phyloP scores from a whole-genome alignment of 1,139 yeast genomes.

The Kurtzmaniella natalensis region DNA sequence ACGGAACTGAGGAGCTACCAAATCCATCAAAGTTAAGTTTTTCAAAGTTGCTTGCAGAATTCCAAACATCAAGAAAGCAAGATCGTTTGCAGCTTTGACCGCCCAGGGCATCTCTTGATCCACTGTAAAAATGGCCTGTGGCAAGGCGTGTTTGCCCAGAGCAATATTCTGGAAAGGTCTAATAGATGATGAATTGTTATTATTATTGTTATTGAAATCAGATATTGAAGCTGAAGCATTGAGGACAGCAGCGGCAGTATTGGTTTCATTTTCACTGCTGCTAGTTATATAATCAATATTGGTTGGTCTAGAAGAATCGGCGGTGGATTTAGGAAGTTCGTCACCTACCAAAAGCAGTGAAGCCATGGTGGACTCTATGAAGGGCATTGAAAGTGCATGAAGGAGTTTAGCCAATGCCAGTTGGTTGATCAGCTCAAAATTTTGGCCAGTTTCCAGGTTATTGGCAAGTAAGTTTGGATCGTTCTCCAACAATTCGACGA shows the following conservation, averaged over 20 bases:
- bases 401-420: conserved; percentile 52
- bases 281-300: not conserved
- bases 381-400: conserved; percentile 73
- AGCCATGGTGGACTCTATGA: conserved; percentile 52
- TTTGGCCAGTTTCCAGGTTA: conserved; percentile 42
- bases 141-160: conserved; percentile 61
- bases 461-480: conserved; percentile 25
- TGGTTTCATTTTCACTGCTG: conserved; percentile 9
- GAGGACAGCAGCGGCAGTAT: conserved; percentile 5
- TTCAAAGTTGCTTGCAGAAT: conserved; percentile 62
- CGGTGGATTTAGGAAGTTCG: not conserved
- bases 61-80: conserved; percentile 86
- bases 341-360: conserved; percentile 26
- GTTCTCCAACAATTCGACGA: conserved; percentile 39
- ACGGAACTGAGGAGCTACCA: conserved; percentile 71
- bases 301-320: not conserved
- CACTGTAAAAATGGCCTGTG: conserved; percentile 84
- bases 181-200: conserved; percentile 11
- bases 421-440: conserved; percentile 39
- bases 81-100: conserved; percentile 80
- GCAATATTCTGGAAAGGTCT: conserved; percentile 60
- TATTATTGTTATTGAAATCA: too few species aligned
- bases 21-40: conserved; percentile 64
- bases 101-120: conserved; percentile 73
- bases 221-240: conserved; percentile 9